Conservation (phyloP, 805 yeast genomes). For the Torulaspora delbrueckii region DNA sequence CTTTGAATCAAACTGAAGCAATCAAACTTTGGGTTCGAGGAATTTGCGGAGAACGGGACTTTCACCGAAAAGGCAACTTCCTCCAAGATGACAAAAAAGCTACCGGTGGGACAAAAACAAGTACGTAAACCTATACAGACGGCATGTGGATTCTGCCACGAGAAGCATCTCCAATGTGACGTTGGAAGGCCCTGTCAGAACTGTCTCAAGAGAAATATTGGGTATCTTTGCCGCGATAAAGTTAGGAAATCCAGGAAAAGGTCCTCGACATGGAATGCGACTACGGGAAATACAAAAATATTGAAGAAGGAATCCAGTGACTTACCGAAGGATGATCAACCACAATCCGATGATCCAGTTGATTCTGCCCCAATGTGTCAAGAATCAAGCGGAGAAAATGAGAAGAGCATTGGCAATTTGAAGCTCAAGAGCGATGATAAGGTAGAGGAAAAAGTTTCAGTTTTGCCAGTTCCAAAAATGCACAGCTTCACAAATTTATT, state of each 20-base stretch:
- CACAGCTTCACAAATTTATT: constrained; percentile 7
- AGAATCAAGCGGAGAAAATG: background rate
- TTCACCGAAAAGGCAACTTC: background rate
- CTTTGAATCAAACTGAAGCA: background rate
- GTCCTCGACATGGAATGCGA: constrained; percentile 2
- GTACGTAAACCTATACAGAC: constrained; percentile 57
- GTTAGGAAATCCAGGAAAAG: constrained; percentile 40
- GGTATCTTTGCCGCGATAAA: constrained; percentile 52
- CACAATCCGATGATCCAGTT: background rate
- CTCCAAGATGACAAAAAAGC: constrained; percentile 53
- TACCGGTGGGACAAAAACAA: constrained; percentile 49
- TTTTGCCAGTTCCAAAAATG: background rate
- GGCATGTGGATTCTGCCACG: constrained; percentile 70
- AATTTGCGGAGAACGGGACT: background rate
- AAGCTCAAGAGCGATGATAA: background rate
- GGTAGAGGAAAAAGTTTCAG: background rate
- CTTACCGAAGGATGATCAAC: background rate
- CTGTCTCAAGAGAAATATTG: constrained; percentile 59
- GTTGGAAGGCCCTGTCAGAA: constrained; percentile 62
- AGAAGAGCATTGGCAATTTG: background rate
- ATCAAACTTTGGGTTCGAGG: background rate
- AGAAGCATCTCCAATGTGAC: constrained; percentile 71
- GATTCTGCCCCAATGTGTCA: background rate
- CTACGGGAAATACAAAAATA: background rate
- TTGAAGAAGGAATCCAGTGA: background rate